Evolutionary conservation across 176 grass and related monocot species (phyloP).

Genomic region (Cocos nucifera): DNA sequence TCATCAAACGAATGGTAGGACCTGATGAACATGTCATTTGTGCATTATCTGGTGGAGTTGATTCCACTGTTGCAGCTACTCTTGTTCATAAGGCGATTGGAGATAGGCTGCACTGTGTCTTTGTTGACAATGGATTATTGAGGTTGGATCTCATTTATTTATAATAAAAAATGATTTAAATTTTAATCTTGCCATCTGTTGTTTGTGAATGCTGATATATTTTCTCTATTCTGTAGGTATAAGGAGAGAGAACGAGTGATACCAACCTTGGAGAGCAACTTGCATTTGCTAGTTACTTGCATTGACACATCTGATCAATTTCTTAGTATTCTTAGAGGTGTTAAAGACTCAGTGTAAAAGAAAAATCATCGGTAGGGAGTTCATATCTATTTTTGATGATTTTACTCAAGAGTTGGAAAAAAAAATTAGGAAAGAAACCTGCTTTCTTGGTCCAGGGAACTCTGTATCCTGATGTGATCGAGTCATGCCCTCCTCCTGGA

Average conservation of each 20-base stretch:
- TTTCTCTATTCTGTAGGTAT: constrained; percentile 31
- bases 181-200: no score
- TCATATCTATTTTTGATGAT: constrained; percentile 75
- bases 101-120: constrained; percentile 77
- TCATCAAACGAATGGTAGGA: constrained; percentile 54
- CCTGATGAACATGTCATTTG: constrained; percentile 75
- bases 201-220: neutral
- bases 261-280: constrained; percentile 63
- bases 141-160: constrained; percentile 28
- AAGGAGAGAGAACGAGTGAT: constrained; percentile 70
- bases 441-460: constrained; percentile 80
- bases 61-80: constrained; percentile 69
- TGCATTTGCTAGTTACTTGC: constrained; percentile 77
- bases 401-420: constrained; percentile 60
- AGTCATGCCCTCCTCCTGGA: constrained; percentile 77
- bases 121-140: constrained; percentile 80
- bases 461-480: constrained; percentile 82
- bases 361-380: constrained; percentile 84
- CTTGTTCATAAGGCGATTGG: constrained; percentile 80
- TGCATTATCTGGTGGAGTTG: constrained; percentile 73
- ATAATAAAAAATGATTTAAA: no score
- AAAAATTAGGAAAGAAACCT: constrained; percentile 46
- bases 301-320: constrained; percentile 73
- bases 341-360: constrained; percentile 65
- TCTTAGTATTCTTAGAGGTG: constrained; percentile 58